Percentiles rank a stretch among this genome's conserved stretches.
These are phyloP conservation scores for Cladosporium sp. DNA, from an alignment of 2,329 filamentous ascomycete species.

Conservation along the genomic window DNA sequence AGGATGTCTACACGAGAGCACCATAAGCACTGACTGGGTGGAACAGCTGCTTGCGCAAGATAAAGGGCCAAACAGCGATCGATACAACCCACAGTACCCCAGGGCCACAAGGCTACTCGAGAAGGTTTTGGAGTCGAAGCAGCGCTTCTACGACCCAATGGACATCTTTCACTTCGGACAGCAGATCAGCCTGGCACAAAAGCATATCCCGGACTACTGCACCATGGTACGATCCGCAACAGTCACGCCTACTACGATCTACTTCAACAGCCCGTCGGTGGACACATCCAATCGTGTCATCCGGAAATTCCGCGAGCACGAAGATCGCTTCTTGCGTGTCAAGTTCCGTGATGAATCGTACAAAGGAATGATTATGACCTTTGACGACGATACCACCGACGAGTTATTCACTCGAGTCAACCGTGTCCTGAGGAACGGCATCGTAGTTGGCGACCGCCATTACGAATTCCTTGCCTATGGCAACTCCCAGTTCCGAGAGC, in stretches of 20 bases:
- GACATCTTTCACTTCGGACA: slow-evolving; percentile 62
- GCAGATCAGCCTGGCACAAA: slow-evolving; percentile 36
- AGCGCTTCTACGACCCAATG: slow-evolving; percentile 69
- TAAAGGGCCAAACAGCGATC: neutral
- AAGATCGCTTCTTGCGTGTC: slow-evolving; percentile 83
- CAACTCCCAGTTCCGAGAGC: slow-evolving; percentile 90
- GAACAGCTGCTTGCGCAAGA: slow-evolving; percentile 1
- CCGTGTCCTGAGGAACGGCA: slow-evolving; percentile 72
- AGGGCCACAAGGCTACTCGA: slow-evolving; percentile 69
- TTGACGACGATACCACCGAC: slow-evolving; percentile 38
- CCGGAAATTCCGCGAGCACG: slow-evolving; percentile 66
- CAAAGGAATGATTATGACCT: slow-evolving; percentile 43
- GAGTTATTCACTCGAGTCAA: slow-evolving; percentile 72
- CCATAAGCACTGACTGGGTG: slow-evolving; percentile 30
- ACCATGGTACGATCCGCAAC: slow-evolving; percentile 73
- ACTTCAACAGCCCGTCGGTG: slow-evolving; percentile 73
- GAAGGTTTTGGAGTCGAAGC: slow-evolving; percentile 67
- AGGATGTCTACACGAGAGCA: slow-evolving; percentile 74
- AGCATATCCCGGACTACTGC: slow-evolving; percentile 65
- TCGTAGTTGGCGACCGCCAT: slow-evolving; percentile 75
- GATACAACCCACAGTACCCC: neutral
- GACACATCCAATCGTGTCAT: slow-evolving; percentile 89
- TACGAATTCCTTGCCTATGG: slow-evolving; percentile 94
- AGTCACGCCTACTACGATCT: slow-evolving; percentile 81
- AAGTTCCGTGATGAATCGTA: slow-evolving; percentile 83